Conservation (phyloP, 148 eudicot species). For the Camellia granthamiana region DNA sequence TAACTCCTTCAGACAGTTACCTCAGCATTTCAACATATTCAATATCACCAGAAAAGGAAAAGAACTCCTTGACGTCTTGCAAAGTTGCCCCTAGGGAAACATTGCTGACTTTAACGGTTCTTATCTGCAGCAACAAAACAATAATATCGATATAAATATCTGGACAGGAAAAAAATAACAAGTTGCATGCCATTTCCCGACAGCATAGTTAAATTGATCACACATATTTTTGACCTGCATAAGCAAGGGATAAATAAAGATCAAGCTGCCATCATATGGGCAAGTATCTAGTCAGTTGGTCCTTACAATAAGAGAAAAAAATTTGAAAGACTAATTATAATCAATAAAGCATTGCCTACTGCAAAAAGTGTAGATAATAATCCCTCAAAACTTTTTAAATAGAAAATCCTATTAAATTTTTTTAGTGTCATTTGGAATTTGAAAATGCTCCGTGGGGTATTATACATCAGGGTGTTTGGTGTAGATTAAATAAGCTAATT, state of each 20-base stretch:
- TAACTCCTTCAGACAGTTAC: conserved; percentile 29
- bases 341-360: background rate
- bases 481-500: no score
- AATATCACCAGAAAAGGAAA: conserved; percentile 92
- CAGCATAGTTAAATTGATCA: background rate
- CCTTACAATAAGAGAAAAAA: background rate
- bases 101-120: conserved; percentile 84
- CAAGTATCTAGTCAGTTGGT: background rate
- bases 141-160: background rate
- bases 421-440: background rate
- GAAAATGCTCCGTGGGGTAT: no score
- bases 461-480: background rate
- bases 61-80: conserved; percentile 79
- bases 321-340: background rate
- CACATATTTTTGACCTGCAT: background rate
- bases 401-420: no score
- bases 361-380: background rate
- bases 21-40: conserved; percentile 74
- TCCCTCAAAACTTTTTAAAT: background rate
- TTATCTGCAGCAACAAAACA: conserved; percentile 37
- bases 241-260: background rate
- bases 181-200: conserved; percentile 1
- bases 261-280: background rate
- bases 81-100: conserved; percentile 69
- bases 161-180: background rate